Base-by-base conservation (phyloP, 768 basidiomycete genomes). In the Panellus pusillus region DNA sequence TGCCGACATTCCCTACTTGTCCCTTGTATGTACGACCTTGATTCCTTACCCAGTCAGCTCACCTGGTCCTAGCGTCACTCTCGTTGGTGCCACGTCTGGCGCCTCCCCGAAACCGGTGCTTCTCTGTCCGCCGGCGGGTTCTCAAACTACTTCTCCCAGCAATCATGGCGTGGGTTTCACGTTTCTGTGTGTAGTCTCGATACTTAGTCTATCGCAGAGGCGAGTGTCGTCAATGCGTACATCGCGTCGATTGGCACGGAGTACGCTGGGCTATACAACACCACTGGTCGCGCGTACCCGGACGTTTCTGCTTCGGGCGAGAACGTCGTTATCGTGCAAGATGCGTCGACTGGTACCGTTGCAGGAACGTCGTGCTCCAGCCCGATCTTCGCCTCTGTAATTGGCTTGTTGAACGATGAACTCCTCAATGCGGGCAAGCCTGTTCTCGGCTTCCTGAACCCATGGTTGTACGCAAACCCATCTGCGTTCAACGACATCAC, bases 41-140 rank as follows among this genome's bases (percentile, higher is more conserved):
- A 15, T 41, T 11, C 24, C 8, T 47, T 13, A 18, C 27, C 4
- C 5, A 27, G 9, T 17, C 12, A 17, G 14, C 28, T 13, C 37
- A 37, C 13, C 27, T 27, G 6, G 1, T 44, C 8, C 40, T 74
- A 11, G 80, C 82, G 59, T 54, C 13, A 61, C 59, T 31, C 52
- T 61, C 14, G 59, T 61, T 2, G 81, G 81, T 1, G 80, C 74
- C 19, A 80, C 80, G 0, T 50, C 58, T 14, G 49, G 62, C n/a
- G 61, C 78, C 38, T 12, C 55, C 11, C 58, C 11, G 80, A 83
- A 54, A 70, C 60, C 13, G 77, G 74, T 0, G 70, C 66, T 1
- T 38, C 8, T 20, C 75, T 82, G 62, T 78, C 76, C 9, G 74
- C 77, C 0, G 81, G 81, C 15, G 80, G 81, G 1, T 83, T 82